These are phyloP conservation scores for Blastobotrys americana DNA, from an alignment of 805 yeast genomes.

Conservation along the genomic window DNA sequence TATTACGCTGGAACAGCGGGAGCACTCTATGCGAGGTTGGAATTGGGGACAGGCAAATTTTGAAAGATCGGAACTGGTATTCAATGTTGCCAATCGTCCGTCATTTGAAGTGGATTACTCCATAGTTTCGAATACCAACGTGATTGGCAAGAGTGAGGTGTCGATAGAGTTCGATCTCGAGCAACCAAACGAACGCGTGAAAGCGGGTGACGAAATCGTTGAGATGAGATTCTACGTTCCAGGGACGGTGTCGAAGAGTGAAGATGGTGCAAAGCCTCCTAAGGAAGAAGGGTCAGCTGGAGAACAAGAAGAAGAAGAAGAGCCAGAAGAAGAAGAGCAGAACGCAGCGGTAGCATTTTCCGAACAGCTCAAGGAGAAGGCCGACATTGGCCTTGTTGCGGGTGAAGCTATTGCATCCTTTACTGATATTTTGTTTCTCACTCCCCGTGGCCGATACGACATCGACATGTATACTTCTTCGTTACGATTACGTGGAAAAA, in stretches of 20 bases:
- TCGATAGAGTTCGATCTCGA: slow-evolving; percentile 74
- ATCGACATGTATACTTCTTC: slow-evolving; percentile 86
- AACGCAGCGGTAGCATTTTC: slow-evolving; percentile 80
- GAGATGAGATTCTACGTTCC: slow-evolving; percentile 93
- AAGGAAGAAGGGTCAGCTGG: slow-evolving; percentile 24
- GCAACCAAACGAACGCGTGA: slow-evolving; percentile 42
- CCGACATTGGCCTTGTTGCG: slow-evolving; percentile 87
- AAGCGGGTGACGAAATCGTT: slow-evolving; percentile 91
- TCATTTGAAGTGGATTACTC: slow-evolving; percentile 84
- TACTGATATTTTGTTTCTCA: slow-evolving; percentile 81
- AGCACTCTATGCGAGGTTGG: slow-evolving; percentile 96
- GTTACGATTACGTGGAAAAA: slow-evolving; percentile 89
- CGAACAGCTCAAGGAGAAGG: slow-evolving; percentile 85
- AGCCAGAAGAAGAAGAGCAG: slow-evolving; percentile 39
- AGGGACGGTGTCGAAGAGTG: slow-evolving; percentile 54
- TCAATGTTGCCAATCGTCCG: slow-evolving; percentile 81
- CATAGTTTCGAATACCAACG: slow-evolving; percentile 72
- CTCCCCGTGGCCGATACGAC: slow-evolving; percentile 98
- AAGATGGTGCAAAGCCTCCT: slow-evolving; percentile 28
- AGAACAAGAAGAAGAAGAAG: slow-evolving; percentile 30
- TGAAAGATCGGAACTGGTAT: slow-evolving; percentile 84
- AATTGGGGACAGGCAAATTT: slow-evolving; percentile 96
- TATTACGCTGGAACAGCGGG: slow-evolving; percentile 69
- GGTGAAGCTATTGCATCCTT: slow-evolving; percentile 95
- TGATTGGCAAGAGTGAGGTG: slow-evolving; percentile 89